phyloP scores from a whole-genome alignment of 768 basidiomycete species.

The Tricholoma saponaceum region DNA sequence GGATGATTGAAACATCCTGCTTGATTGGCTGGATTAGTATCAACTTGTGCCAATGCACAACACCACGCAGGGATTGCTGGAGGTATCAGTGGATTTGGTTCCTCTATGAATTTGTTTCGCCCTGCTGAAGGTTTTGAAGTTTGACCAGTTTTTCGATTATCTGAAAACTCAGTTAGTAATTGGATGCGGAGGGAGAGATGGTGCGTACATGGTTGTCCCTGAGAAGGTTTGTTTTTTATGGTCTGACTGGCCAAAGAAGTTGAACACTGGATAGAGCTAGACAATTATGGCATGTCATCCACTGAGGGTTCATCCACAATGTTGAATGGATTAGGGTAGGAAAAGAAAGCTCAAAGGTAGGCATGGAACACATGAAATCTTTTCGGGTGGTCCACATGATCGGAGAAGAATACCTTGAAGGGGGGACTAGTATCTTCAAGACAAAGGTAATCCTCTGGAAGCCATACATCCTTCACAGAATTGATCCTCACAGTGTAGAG shows the following conservation, averaged over 20 bases:
- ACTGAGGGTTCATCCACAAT: too few relatives aligned
- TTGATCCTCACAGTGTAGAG: constrained; percentile 4
- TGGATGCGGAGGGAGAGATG: too few relatives aligned
- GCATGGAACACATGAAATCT: background rate
- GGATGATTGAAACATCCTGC: background rate
- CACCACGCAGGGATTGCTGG: background rate
- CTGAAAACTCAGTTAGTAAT: too few relatives aligned
- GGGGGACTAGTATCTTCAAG: background rate
- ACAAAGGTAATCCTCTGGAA: background rate
- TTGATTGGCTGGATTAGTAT: background rate
- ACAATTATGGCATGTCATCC: too few relatives aligned
- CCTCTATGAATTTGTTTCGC: background rate
- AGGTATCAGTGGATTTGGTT: background rate
- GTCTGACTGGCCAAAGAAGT: too few relatives aligned
- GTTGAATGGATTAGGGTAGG: background rate
- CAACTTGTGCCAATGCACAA: background rate
- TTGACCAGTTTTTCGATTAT: too few relatives aligned
- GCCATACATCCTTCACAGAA: background rate
- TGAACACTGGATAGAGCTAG: too few relatives aligned
- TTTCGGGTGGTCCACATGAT: background rate
- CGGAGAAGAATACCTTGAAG: background rate
- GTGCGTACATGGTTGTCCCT: too few relatives aligned
- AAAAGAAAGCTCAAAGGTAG: background rate
- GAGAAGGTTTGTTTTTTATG: too few relatives aligned
- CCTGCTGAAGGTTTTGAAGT: background rate